A percentile compares a stretch with the other conserved stretches of the same genome.
These are phyloP conservation scores for Alnus glutinosa DNA, from an alignment of 306 rosid genomes.

Conservation along the genomic window DNA sequence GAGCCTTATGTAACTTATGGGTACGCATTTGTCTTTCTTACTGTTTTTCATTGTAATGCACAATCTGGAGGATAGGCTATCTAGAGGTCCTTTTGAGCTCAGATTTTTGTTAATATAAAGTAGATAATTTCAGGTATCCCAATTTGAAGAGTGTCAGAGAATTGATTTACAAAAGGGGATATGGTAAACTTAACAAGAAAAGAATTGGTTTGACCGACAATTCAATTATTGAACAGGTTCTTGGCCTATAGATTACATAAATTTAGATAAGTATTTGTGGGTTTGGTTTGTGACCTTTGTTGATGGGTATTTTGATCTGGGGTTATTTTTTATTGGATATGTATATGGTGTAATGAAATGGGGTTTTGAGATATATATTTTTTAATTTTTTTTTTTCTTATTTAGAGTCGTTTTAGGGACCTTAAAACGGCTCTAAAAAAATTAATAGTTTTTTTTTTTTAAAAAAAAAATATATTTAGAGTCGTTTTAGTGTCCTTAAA, in stretches of 20 bases:
- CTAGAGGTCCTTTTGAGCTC: neutral
- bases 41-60: neutral
- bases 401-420: no score
- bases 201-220: slow-evolving; percentile 52
- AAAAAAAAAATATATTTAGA: no score
- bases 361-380: no score
- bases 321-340: no score
- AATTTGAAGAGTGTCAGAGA: slow-evolving; percentile 80
- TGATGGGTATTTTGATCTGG: no score
- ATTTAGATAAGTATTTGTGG: no score
- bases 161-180: slow-evolving; percentile 70
- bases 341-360: no score
- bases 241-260: neutral
- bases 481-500: no score
- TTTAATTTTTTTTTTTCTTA: no score
- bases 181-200: slow-evolving; percentile 45
- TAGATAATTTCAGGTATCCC: slow-evolving; percentile 50
- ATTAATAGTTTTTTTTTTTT: no score
- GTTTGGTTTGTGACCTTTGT: no score
- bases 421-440: no score
- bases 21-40: slow-evolving; percentile 26
- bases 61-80: neutral
- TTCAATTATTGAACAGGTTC: slow-evolving; percentile 44
- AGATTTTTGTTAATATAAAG: neutral
- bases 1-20: slow-evolving; percentile 80